Conservation (phyloP, 1,284 basidiomycete species). For the Ceratobasidium theobromae region DNA sequence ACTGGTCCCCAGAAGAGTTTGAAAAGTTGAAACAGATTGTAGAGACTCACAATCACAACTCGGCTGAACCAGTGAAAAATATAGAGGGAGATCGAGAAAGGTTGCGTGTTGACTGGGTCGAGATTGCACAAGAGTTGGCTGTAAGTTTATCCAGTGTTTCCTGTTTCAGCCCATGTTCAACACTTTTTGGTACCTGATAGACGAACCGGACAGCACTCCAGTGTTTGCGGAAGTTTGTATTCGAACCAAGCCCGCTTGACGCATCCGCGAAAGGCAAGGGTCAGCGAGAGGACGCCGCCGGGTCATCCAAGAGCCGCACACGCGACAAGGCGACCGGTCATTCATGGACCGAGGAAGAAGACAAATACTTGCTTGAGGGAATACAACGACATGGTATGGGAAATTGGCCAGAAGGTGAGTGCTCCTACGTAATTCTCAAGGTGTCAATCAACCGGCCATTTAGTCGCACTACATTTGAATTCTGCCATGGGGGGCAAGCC, state of each 20-base stretch:
- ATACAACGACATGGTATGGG: constrained; percentile 31
- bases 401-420: constrained; percentile 31
- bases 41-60: background rate
- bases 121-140: constrained; percentile 10
- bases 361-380: constrained; percentile 26
- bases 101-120: constrained; percentile 25
- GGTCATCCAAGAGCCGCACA: background rate
- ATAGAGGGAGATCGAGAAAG: constrained; percentile 7
- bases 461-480: constrained; percentile 31
- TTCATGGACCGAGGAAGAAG: constrained; percentile 33
- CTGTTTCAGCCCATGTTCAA: background rate
- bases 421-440: background rate
- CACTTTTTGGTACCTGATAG: background rate
- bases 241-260: constrained; percentile 3
- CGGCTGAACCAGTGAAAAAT: constrained; percentile 6
- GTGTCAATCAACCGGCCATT: background rate
- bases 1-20: constrained; percentile 24
- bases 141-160: constrained; percentile 1
- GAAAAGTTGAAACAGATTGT: constrained; percentile 13
- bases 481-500: constrained; percentile 9
- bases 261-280: background rate
- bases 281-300: background rate
- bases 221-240: constrained; percentile 18
- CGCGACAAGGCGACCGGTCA: background rate
- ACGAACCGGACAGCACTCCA: constrained; percentile 24